Evolutionary conservation across 2,329 filamentous ascomycete species (phyloP).

Genomic region (Coniochaeta sp.): DNA sequence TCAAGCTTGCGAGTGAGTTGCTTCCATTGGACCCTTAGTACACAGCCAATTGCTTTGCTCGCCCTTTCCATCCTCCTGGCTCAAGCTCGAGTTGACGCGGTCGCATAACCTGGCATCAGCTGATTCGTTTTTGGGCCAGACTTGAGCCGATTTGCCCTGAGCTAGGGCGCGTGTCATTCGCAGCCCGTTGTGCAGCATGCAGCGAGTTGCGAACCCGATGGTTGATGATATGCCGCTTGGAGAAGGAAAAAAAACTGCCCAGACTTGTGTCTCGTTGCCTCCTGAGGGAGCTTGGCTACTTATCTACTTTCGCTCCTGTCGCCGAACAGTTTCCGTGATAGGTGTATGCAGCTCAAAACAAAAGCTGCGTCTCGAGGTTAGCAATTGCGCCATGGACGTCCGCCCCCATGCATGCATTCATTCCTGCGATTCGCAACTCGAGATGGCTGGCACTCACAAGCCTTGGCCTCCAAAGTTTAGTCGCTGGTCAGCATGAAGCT

Average conservation of each 20-base stretch:
- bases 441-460: background rate
- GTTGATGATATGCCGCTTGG: background rate
- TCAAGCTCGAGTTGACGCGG: conserved; percentile 5
- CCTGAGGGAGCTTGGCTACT: background rate
- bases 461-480: background rate
- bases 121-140: conserved; percentile 13
- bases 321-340: background rate
- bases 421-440: background rate
- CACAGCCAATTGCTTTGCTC: conserved; percentile 9
- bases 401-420: background rate
- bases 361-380: background rate
- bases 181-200: background rate
- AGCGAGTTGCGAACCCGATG: background rate
- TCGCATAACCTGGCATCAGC: conserved; percentile 12
- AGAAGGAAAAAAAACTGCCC: background rate
- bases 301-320: background rate
- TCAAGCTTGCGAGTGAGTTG: conserved; percentile 8
- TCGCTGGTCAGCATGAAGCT: background rate
- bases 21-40: background rate
- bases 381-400: background rate
- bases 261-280: background rate
- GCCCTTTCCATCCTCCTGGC: conserved; percentile 3
- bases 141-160: background rate
- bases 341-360: background rate
- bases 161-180: background rate